These are phyloP conservation scores for Neurospora sp. DNA, from an alignment of 495 filamentous ascomycete species.

Conservation along the genomic window DNA sequence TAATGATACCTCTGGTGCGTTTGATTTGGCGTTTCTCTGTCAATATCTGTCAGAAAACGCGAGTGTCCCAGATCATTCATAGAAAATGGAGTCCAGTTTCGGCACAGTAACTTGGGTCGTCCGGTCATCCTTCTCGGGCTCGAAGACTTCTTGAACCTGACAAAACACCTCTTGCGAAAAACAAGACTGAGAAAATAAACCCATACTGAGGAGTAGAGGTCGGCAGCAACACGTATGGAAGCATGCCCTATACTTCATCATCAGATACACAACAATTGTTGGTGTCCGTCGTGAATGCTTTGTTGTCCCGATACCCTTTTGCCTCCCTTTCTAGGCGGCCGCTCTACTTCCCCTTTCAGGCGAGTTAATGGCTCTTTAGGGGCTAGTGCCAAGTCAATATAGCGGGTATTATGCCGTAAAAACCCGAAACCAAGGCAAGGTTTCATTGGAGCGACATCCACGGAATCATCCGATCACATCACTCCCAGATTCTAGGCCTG, in stretches of 20 bases:
- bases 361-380: neutral
- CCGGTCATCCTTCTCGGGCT: neutral
- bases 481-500: neutral
- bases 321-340: neutral
- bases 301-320: neutral
- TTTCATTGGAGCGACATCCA: too few species aligned
- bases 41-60: neutral
- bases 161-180: too few species aligned
- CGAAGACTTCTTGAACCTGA: neutral
- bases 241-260: neutral
- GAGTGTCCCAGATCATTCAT: neutral
- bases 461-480: neutral
- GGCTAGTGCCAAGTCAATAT: neutral
- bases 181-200: neutral
- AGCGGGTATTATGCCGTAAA: neutral
- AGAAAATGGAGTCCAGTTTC: neutral
- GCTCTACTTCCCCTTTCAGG: neutral
- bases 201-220: too few species aligned
- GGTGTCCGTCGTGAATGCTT: neutral
- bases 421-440: neutral
- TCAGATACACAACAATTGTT: neutral
- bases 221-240: rapidly evolving
- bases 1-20: neutral
- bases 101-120: neutral
- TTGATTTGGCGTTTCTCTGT: neutral